Evolutionary conservation across 805 yeast genomes (phyloP), one percentile per base, ranked within the genome.

Genomic region (Candida golubevii): DNA sequence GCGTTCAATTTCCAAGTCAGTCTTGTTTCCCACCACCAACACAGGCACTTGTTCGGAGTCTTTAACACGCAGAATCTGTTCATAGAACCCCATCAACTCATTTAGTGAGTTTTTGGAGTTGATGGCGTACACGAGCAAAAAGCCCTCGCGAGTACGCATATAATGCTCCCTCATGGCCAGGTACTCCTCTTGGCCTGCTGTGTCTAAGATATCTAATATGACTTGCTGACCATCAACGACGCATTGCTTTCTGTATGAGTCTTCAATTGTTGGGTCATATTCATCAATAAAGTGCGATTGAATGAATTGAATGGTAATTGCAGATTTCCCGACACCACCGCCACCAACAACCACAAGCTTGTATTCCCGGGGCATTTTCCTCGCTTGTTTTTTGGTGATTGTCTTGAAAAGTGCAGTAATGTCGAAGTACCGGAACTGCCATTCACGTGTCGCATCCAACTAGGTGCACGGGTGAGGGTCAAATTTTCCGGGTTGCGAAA

Each of bases 131-230:
- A 89, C 97, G 41, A 90, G 71, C 45, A 90, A 68, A 57, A 90
- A 90, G 12, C 97, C 98, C 65, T 90, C 96, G 36, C 97, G 97
- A 2, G 96, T 88, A 49, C 95, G 79, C 95, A 90, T 90, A 66
- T 90, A 90, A 64, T 88, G 93, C 62, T 91, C 98, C 45, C 76
- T 59, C 76, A 71, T 71, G 14, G 97, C 96, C 44, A 88, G 80
- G 65, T 90, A 90, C 67, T 90, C 97, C 66, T 91, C 98, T 72
- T 90, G 97, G 35, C 99, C 99, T 2, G 99, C 99, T 15, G 99
- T 93, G 66, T 93, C 99, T 59, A 93, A 77, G 35, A 93, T 89
- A 64, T 93, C 99, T 53, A 78, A 56, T 6, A 54, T 42, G 23
- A 52, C 57, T 32, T 81, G 85, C 60, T 83, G 87, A 47, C 79